Conservation (phyloP, 2,329 filamentous ascomycete genomes). For the Phialophora chinensis region DNA sequence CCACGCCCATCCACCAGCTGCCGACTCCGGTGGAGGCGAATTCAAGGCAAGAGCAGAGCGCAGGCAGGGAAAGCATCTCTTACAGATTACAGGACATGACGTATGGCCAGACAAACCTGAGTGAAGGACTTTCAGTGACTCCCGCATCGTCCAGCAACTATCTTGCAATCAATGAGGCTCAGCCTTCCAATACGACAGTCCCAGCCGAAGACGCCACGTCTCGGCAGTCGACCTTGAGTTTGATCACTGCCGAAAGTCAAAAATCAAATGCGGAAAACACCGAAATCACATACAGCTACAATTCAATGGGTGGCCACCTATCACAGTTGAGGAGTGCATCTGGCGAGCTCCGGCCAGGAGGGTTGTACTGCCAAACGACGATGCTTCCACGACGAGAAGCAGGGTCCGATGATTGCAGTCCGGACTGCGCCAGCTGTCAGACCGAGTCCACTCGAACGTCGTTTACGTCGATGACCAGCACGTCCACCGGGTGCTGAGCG, state of each 20-base stretch:
- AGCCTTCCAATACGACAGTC: background rate
- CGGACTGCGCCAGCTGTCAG: constrained; percentile 29
- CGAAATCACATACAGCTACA: constrained; percentile 24
- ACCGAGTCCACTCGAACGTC: constrained; percentile 31
- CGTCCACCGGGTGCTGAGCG: constrained; percentile 28
- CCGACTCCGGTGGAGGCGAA: constrained; percentile 17
- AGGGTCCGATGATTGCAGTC: constrained; percentile 30
- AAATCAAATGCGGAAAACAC: constrained; percentile 21
- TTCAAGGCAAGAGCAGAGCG: constrained; percentile 32
- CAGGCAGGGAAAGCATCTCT: constrained; percentile 36
- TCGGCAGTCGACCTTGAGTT: constrained; percentile 9
- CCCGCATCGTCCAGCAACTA: constrained; percentile 9
- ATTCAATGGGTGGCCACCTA: constrained; percentile 19
- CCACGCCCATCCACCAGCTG: constrained; percentile 17
- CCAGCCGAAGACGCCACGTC: constrained; percentile 9
- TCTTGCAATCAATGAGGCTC: constrained; percentile 20
- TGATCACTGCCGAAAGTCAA: constrained; percentile 21
- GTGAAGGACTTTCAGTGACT: constrained; percentile 31
- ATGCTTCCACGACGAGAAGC: constrained; percentile 25
- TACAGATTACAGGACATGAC: constrained; percentile 42
- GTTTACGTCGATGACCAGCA: constrained; percentile 29
- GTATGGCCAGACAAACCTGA: constrained; percentile 43
- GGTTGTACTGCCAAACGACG: constrained; percentile 28
- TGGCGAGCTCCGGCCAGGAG: constrained; percentile 21
- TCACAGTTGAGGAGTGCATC: constrained; percentile 26